Percentiles rank a stretch among this genome's conserved stretches.
These are phyloP conservation scores for Cladosporium sp. DNA, from an alignment of 2,329 filamentous ascomycete genomes.

Conservation along the genomic window DNA sequence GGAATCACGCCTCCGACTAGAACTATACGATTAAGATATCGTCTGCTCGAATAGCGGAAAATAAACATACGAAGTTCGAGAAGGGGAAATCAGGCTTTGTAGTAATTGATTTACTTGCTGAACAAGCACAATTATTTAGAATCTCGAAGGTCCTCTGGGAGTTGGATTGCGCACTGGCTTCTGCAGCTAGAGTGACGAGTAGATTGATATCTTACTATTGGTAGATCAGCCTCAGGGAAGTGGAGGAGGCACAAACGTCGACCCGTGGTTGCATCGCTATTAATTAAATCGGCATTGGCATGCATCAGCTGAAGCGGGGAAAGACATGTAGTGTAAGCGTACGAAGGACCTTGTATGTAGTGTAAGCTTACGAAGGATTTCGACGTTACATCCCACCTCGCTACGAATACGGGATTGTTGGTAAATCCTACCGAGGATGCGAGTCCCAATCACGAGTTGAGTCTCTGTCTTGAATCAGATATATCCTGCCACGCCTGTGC, in stretches of 20 bases:
- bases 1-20: background rate
- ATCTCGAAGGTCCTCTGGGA: too few species aligned
- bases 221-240: background rate
- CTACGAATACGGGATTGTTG: background rate
- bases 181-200: background rate
- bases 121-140: too few species aligned
- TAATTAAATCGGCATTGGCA: background rate
- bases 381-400: background rate
- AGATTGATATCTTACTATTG: background rate
- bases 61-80: background rate
- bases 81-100: background rate
- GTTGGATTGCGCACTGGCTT: background rate
- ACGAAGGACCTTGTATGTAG: too few species aligned
- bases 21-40: background rate
- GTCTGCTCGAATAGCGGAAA: background rate
- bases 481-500: constrained; percentile 2
- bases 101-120: too few species aligned
- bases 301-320: constrained; percentile 1
- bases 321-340: background rate
- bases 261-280: background rate
- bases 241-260: background rate
- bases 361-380: constrained; percentile 3
- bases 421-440: background rate
- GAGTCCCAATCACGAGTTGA: background rate
- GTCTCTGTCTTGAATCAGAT: background rate